phyloP scores from a whole-genome alignment of 768 basidiomycete species.

The Auricularia cornea region DNA sequence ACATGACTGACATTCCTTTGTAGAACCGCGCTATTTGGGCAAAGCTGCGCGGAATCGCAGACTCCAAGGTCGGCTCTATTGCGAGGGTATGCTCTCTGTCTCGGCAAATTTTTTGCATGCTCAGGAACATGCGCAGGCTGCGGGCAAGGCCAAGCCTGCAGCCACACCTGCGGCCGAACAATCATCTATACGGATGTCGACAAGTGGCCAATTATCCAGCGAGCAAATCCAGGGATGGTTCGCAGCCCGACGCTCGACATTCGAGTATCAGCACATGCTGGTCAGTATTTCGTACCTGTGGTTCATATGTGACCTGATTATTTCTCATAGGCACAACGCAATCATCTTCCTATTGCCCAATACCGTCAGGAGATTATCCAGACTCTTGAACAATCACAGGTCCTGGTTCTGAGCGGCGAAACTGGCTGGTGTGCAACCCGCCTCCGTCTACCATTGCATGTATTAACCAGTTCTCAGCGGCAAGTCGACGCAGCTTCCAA shows the following conservation, averaged over 20 bases:
- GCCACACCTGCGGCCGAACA: neutral
- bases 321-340: constrained; percentile 53
- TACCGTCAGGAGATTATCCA: constrained; percentile 68
- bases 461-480: constrained; percentile 43
- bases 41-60: constrained; percentile 54
- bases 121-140: neutral
- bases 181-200: neutral
- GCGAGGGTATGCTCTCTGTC: constrained; percentile 31
- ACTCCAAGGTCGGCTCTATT: constrained; percentile 42
- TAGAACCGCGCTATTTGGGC: constrained; percentile 67
- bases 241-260: constrained; percentile 47
- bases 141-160: neutral
- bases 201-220: constrained; percentile 14
- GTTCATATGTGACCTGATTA: constrained; percentile 3
- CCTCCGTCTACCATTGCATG: constrained; percentile 23
- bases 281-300: constrained; percentile 34
- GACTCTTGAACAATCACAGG: constrained; percentile 63
- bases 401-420: constrained; percentile 81
- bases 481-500: constrained; percentile 93
- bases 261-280: constrained; percentile 81
- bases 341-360: constrained; percentile 74
- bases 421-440: constrained; percentile 51
- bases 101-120: constrained; percentile 1
- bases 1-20: neutral
- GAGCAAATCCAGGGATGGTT: constrained; percentile 55